Conservation (phyloP, 2,329 filamentous ascomycete genomes). For the Penicillium sp. region DNA sequence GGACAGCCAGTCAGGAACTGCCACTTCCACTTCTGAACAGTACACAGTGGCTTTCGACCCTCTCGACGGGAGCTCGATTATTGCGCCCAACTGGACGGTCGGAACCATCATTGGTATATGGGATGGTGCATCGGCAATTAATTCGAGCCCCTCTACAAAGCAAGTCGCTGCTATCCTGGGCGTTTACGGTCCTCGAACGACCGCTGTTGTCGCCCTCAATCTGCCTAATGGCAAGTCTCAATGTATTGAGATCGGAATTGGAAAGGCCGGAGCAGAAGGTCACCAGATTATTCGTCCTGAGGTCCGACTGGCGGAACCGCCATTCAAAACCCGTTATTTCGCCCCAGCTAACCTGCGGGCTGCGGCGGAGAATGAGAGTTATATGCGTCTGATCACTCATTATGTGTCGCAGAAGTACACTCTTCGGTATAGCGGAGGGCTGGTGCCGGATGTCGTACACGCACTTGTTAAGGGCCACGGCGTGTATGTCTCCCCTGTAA, state of each 20-base stretch:
- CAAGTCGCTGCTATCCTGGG: slow-evolving; percentile 10
- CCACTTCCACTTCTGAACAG: neutral
- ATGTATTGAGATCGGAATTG: slow-evolving; percentile 10
- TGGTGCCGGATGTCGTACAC: slow-evolving; percentile 10
- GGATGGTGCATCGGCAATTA: slow-evolving; percentile 7
- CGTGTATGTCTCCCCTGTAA: slow-evolving; percentile 7
- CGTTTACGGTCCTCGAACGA: slow-evolving; percentile 10
- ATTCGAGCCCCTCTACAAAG: neutral
- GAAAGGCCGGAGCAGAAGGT: neutral
- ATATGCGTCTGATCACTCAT: slow-evolving; percentile 9
- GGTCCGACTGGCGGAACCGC: slow-evolving; percentile 3
- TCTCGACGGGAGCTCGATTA: slow-evolving; percentile 12
- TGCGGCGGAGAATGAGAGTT: slow-evolving; percentile 5
- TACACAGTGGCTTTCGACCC: slow-evolving; percentile 14
- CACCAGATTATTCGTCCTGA: slow-evolving; percentile 5
- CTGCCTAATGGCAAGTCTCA: neutral
- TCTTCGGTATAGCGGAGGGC: slow-evolving; percentile 7
- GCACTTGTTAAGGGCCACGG: slow-evolving; percentile 10
- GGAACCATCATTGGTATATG: slow-evolving; percentile 12
- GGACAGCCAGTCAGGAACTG: neutral
- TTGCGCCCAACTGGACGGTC: slow-evolving; percentile 12
- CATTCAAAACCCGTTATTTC: slow-evolving; percentile 12
- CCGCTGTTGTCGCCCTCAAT: slow-evolving; percentile 6
- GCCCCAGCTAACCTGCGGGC: slow-evolving; percentile 8
- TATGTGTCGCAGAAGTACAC: slow-evolving; percentile 11